Percentiles rank a stretch among this genome's conserved stretches.
Evolutionary conservation across 2,329 filamentous ascomycete species (phyloP).

Genomic region (Colletotrichum horii): DNA sequence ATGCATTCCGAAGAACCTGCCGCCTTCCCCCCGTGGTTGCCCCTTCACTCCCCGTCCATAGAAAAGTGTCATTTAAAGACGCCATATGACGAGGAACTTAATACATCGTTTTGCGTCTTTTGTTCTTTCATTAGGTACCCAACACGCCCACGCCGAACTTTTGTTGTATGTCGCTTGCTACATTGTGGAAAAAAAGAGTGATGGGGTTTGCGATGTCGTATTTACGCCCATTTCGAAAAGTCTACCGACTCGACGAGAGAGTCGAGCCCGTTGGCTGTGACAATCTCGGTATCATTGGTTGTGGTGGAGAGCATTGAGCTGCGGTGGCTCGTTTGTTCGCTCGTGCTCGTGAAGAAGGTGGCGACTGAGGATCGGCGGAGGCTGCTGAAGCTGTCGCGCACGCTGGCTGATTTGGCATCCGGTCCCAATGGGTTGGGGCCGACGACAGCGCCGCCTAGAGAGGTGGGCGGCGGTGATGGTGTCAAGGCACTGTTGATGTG

Average conservation of each 20-base stretch:
- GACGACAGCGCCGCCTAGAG: conserved; percentile 34
- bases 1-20: conserved; percentile 11
- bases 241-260: conserved; percentile 41
- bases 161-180: neutral
- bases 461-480: conserved; percentile 33
- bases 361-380: conserved; percentile 68
- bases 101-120: neutral
- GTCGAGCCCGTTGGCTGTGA: conserved; percentile 30
- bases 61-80: conserved; percentile 1
- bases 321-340: conserved; percentile 62
- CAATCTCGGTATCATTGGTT: conserved; percentile 60
- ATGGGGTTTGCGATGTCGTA: neutral
- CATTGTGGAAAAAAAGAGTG: neutral
- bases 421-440: conserved; percentile 17
- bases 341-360: conserved; percentile 65
- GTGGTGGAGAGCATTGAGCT: conserved; percentile 60
- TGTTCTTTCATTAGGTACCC: neutral
- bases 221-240: conserved; percentile 43
- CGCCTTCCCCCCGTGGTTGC: neutral
- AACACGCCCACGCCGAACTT: neutral
- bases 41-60: neutral
- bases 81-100: neutral
- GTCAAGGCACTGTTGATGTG: conserved; percentile 29
- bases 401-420: conserved; percentile 49
- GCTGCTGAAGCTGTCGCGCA: conserved; percentile 66